Evolutionary conservation across 179 eudicot genomes (phyloP).

Genomic region (Actinidia chinensis): DNA sequence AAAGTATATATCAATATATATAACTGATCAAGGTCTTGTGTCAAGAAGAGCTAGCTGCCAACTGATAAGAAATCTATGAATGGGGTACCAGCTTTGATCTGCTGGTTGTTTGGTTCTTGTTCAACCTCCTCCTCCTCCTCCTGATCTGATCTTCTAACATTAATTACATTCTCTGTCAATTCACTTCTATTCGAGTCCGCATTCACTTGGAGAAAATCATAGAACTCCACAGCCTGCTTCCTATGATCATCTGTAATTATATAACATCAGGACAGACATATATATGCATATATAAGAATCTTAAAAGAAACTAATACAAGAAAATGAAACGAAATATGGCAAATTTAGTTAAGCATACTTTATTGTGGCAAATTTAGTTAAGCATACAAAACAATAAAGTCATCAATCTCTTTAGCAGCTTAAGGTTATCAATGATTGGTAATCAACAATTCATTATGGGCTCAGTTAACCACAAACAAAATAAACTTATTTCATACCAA

Average conservation of each 20-base stretch:
- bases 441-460: too few relatives aligned
- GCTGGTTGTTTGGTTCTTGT: slow-evolving; percentile 11
- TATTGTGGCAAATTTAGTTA: too few relatives aligned
- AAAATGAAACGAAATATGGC: too few relatives aligned
- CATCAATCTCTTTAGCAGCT: too few relatives aligned
- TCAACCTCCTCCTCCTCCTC: slow-evolving; percentile 17
- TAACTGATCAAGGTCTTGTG: too few relatives aligned
- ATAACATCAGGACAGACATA: neutral
- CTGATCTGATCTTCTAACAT: slow-evolving; percentile 19
- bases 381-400: too few relatives aligned
- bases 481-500: too few relatives aligned
- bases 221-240: slow-evolving; percentile 34
- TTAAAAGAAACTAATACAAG: neutral
- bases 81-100: slow-evolving; percentile 6
- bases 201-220: slow-evolving; percentile 48
- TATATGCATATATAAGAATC: neutral
- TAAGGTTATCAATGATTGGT: too few relatives aligned
- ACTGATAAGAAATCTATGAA: slow-evolving; percentile 43
- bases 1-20: too few relatives aligned
- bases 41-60: neutral
- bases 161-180: slow-evolving; percentile 30
- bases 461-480: too few relatives aligned
- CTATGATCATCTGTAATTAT: neutral
- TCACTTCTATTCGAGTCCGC: slow-evolving; percentile 41
- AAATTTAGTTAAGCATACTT: too few relatives aligned